Evolutionary conservation across 768 basidiomycete species (phyloP).

Genomic region (Sistotremastrum niveocremeum): DNA sequence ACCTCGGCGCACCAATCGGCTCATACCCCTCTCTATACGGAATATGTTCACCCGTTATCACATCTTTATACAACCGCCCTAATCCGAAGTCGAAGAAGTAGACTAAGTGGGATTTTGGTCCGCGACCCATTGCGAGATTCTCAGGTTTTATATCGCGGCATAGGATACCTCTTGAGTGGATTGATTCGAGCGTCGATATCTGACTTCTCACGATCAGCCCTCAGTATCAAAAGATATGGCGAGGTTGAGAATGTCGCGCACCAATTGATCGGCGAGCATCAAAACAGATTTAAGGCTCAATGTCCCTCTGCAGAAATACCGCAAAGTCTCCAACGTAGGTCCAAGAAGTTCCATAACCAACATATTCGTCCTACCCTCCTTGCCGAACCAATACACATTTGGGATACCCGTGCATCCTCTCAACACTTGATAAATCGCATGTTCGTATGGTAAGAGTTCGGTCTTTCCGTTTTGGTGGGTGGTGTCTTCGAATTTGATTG

Average conservation of each 20-base stretch:
- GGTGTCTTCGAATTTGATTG: slow-evolving; percentile 6
- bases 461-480: neutral
- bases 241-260: slow-evolving; percentile 15
- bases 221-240: neutral
- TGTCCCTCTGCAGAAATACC: slow-evolving; percentile 81
- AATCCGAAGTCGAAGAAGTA: slow-evolving; percentile 90
- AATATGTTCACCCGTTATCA: slow-evolving; percentile 50
- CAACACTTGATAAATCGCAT: slow-evolving; percentile 72
- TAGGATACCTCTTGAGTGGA: slow-evolving; percentile 87
- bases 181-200: slow-evolving; percentile 94
- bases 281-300: slow-evolving; percentile 93
- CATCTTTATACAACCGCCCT: slow-evolving; percentile 53
- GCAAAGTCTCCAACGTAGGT: slow-evolving; percentile 75
- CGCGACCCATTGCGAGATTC: slow-evolving; percentile 89
- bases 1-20: slow-evolving; percentile 8
- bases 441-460: slow-evolving; percentile 7
- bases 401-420: slow-evolving; percentile 84
- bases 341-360: slow-evolving; percentile 97
- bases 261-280: slow-evolving; percentile 87
- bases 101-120: slow-evolving; percentile 37
- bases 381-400: slow-evolving; percentile 86
- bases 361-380: slow-evolving; percentile 89
- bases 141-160: slow-evolving; percentile 98
- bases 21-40: slow-evolving; percentile 29
- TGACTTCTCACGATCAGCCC: slow-evolving; percentile 15